Base-by-base conservation (phyloP, 257 asterid species). In the Fraxinus pennsylvanica region DNA sequence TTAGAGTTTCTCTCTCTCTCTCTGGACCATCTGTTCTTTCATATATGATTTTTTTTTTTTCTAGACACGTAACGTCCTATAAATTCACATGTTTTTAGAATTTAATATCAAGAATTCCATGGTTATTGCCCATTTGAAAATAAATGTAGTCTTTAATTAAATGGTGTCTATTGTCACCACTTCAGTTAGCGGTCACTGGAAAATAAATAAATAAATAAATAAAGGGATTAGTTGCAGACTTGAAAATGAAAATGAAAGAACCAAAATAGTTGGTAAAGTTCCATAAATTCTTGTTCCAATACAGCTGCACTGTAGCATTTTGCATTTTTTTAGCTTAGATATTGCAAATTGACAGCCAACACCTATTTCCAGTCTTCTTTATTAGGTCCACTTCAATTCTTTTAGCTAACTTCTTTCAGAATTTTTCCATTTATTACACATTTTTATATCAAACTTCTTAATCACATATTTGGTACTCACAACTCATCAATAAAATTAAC, bases 191-290 rank as follows among this genome's bases (percentile, higher is more conserved):
- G 25, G 69, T 9, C 5, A 25, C 35, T 0, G 1, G 1, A 25
- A 25, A 22, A 63, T 22, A 25, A 50, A 9, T 25, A 25, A 50
- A 9, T 25, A 25, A 63, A 2, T 22, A 6, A 59, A 59, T 0
- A 59, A 7, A 2, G 4, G 19, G 29, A 59, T 63, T 63, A 25
- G 69, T 63, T 63, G 69, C 33, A 8, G 69, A 10, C 69, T 63
- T 63, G 69, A 22, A 63, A 63, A 63, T 63, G 14, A 35, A 63
- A 9, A 22, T 63, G 25, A 63, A 63, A 63, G 69, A 63, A 25
- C 35, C 69, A 63, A 63, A 27, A 63, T 35, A 22, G 69, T 63
- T 25, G 69, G 69, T 63, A 25, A 63, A 63, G 69, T 9, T 63
- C 36, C 69, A 27, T 63, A 63, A 63, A 25, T 63, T 63, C 69